Conservation (phyloP, 2,329 filamentous ascomycete species). For the Penicillium brasilianum region DNA sequence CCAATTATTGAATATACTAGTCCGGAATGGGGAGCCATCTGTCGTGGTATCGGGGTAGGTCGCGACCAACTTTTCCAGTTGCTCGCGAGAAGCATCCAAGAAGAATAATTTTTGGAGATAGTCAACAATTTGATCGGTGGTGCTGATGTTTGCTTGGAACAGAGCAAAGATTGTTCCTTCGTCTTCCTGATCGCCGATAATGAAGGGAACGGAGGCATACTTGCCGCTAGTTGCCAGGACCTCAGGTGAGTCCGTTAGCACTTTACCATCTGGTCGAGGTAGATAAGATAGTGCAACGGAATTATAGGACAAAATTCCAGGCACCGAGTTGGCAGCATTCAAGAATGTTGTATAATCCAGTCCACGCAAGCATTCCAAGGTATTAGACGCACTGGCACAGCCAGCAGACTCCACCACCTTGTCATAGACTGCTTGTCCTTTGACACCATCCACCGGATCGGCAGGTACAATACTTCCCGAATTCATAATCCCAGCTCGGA, state of each 20-base stretch:
- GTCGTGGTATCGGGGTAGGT: slow-evolving; percentile 64
- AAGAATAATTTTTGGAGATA: slow-evolving; percentile 70
- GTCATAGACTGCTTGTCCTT: slow-evolving; percentile 64
- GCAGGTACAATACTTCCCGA: slow-evolving; percentile 68
- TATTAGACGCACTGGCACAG: slow-evolving; percentile 50
- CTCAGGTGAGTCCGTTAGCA: slow-evolving; percentile 68
- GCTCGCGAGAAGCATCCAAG: slow-evolving; percentile 55
- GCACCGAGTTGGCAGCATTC: slow-evolving; percentile 71
- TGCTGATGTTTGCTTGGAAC: slow-evolving; percentile 71
- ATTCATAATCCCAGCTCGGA: slow-evolving; percentile 79
- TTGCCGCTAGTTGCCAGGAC: slow-evolving; percentile 57
- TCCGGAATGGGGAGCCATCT: slow-evolving; percentile 74
- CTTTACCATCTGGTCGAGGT: slow-evolving; percentile 71
- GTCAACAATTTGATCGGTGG: slow-evolving; percentile 60
- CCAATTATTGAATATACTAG: slow-evolving; percentile 68
- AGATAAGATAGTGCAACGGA: slow-evolving; percentile 74
- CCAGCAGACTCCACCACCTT: slow-evolving; percentile 54
- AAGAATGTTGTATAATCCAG: slow-evolving; percentile 57
- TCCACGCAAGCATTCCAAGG: slow-evolving; percentile 55
- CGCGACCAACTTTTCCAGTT: slow-evolving; percentile 62
- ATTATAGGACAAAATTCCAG: slow-evolving; percentile 68
- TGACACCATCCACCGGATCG: slow-evolving; percentile 66
- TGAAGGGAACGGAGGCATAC: slow-evolving; percentile 66
- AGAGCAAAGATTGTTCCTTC: slow-evolving; percentile 77
- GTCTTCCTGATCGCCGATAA: slow-evolving; percentile 77